Evolutionary conservation across 2,329 filamentous ascomycete genomes (phyloP), one percentile per base, ranked within the genome.

Genomic region (Paracorniculantispora psalliotae): DNA sequence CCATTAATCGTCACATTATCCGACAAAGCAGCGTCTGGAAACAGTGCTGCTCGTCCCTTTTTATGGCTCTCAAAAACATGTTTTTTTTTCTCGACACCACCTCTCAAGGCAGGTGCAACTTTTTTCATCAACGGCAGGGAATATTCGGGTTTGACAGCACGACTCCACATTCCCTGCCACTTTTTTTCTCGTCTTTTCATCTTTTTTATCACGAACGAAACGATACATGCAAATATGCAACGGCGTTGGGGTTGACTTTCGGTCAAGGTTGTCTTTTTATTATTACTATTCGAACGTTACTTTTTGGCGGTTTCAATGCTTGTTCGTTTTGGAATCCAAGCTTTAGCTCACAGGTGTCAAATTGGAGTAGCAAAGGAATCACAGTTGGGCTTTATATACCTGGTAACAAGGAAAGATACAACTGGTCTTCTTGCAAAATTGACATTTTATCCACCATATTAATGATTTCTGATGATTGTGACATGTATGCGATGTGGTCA

Each of bases 171-270:
- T 26, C 46, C 23, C 12, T 30, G 30, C n/a, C 47, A n/a, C 12
- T 54, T 35, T 15, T 37, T 28, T 4, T 46, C n/a, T n/a, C n/a
- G n/a, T n/a, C n/a, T n/a, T n/a, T n/a, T n/a, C n/a, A n/a, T n/a
- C 28, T 8, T 5, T 37, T 54, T 33, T 9, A 23, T 54, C 7
- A 59, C 49, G 57, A 59, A 41, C 33, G 50, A 39, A 53, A 59
- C 57, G 57, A 59, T 37, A 49, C 43, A 53, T n/a, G 39, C 46
- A 53, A 53, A 59, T 30, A 54, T 49, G 50, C 30, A 10, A 47
- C 25, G 57, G 57, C 49, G 57, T 59, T 58, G 33, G 43, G 25
- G 35, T 8, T 21, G 13, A 44, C 23, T 49, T 25, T 41, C 50
- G 26, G 37, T 39, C 44, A 26, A 15, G 15, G 44, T 37, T 51